Evolutionary conservation across 1,139 yeast genomes (phyloP).

Genomic region (Blastobotrys apis): DNA sequence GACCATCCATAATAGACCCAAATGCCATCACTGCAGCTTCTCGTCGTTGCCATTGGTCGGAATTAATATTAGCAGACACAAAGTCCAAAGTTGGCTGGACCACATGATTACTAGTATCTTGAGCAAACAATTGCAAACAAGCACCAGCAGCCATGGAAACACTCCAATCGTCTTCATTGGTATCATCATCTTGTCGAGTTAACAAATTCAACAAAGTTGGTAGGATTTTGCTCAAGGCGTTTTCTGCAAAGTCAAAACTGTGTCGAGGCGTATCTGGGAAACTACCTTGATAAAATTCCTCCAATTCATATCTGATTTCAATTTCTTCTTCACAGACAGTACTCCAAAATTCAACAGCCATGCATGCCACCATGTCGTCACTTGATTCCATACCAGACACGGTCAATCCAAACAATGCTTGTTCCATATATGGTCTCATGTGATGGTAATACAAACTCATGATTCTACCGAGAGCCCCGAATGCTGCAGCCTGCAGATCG

Average conservation of each 20-base stretch:
- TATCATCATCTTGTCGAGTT: slow-evolving; percentile 79
- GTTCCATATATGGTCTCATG: slow-evolving; percentile 96
- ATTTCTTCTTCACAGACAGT: slow-evolving; percentile 96
- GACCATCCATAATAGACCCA: slow-evolving; percentile 95
- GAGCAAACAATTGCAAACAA: slow-evolving; percentile 90
- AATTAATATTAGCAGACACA: slow-evolving; percentile 67
- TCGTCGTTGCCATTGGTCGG: slow-evolving; percentile 73
- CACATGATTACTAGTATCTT: slow-evolving; percentile 78
- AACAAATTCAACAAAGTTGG: slow-evolving; percentile 79
- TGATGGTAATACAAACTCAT: slow-evolving; percentile 84
- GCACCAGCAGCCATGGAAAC: slow-evolving; percentile 99
- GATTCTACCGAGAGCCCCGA: slow-evolving; percentile 90
- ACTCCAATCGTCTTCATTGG: slow-evolving; percentile 90
- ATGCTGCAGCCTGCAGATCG: slow-evolving; percentile 88
- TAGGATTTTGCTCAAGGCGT: slow-evolving; percentile 77
- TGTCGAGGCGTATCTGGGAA: slow-evolving; percentile 27
- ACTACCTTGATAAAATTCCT: slow-evolving; percentile 9
- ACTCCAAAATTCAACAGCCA: slow-evolving; percentile 99
- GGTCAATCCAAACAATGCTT: slow-evolving; percentile 86
- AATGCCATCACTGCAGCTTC: slow-evolving; percentile 99
- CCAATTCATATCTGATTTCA: slow-evolving; percentile 54
- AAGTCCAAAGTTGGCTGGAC: slow-evolving; percentile 80
- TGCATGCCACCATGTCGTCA: slow-evolving; percentile 87
- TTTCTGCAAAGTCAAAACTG: slow-evolving; percentile 68
- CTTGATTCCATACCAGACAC: slow-evolving; percentile 85